Percentiles rank a stretch among this genome's conserved stretches.
phyloP scores from a whole-genome alignment of 495 filamentous ascomycete genomes.

The Pyrenula aspistea region DNA sequence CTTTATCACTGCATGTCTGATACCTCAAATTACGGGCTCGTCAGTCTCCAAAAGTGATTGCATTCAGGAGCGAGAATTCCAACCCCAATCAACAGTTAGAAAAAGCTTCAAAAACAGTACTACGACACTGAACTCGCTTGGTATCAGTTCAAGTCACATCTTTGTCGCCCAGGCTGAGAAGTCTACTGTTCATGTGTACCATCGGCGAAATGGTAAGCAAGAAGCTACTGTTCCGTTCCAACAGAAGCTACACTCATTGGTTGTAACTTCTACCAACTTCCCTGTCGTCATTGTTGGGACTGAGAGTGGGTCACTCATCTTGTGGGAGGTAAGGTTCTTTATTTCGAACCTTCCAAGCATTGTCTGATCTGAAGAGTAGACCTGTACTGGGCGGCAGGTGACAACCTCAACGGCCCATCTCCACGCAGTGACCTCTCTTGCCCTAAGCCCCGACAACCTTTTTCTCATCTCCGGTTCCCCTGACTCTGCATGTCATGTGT shows the following conservation, averaged over 20 bases:
- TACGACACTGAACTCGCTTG: slow-evolving; percentile 62
- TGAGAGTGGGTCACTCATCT: slow-evolving; percentile 68
- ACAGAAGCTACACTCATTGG: slow-evolving; percentile 67
- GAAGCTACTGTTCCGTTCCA: slow-evolving; percentile 78
- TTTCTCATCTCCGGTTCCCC: slow-evolving; percentile 79
- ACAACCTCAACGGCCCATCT: slow-evolving; percentile 82
- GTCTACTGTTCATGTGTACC: slow-evolving; percentile 85
- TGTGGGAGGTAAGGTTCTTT: slow-evolving; percentile 71
- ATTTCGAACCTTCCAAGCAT: slow-evolving; percentile 6
- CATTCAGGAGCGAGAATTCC: slow-evolving; percentile 46
- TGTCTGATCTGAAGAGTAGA: slow-evolving; percentile 31
- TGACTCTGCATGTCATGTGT: slow-evolving; percentile 82
- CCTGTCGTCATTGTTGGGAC: slow-evolving; percentile 73
- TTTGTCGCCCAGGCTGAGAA: slow-evolving; percentile 87
- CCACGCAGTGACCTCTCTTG: slow-evolving; percentile 68
- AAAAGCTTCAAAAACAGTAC: slow-evolving; percentile 88
- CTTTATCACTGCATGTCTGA: slow-evolving; percentile 25
- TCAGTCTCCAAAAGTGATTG: background rate
- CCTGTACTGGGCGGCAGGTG: slow-evolving; percentile 74
- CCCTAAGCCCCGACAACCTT: slow-evolving; percentile 55
- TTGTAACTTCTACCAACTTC: slow-evolving; percentile 48
- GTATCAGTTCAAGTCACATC: slow-evolving; percentile 69
- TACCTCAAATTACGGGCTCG: background rate
- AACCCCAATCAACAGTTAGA: slow-evolving; percentile 57
- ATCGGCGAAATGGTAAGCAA: slow-evolving; percentile 66